Base-by-base conservation (phyloP, 2,329 filamentous ascomycete species). In the Sclerotinia glacialis region DNA sequence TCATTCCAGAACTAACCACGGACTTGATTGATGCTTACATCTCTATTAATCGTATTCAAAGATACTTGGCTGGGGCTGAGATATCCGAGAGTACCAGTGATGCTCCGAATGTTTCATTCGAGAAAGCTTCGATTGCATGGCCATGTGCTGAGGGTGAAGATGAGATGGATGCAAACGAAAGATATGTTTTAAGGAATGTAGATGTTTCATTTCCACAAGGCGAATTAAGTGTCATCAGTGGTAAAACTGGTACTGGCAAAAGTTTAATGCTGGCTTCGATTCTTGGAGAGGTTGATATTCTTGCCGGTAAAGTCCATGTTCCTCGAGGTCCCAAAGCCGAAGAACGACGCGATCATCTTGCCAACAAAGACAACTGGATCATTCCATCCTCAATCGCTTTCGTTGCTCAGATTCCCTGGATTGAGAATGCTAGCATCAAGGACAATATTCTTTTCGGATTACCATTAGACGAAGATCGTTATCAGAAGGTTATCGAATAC, bases 371-470 rank as follows among this genome's bases (percentile, higher is more conserved):
- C 4, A 80, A 91, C 70, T 93, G 90, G 90, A 86, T 90, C 54
- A 82, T 92, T 21, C 83, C 87, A 9, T 83, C 83, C 3, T 84
- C 89, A 1, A 83, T 93, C 58, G 91, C 91, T 0, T 94, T 88
- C 71, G 89, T 93, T 44, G 86, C 89, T 1, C 71, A 93, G 74
- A 92, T 90, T 9, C 91, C 91, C 0, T 95, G 91, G 91, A 91
- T 95, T 59, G 91, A 94, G 74, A 94, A 93, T 72, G 89, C 89
- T 0, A 90, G 86, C 7, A 87, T 96, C 69, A 86, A 84, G 66
- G 87, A 92, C 54, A 96, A 95, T 71, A 89, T 95, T 61, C 77
- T 92, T 0, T 95, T 94, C 69, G 90, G 90, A 0, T 79, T 93
- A 2, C 90, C 90, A 0, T 84, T 83, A 40, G 85, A 92, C 65